phyloP scores from a whole-genome alignment of 306 rosid species.

The Gastrolobium bilobum region DNA sequence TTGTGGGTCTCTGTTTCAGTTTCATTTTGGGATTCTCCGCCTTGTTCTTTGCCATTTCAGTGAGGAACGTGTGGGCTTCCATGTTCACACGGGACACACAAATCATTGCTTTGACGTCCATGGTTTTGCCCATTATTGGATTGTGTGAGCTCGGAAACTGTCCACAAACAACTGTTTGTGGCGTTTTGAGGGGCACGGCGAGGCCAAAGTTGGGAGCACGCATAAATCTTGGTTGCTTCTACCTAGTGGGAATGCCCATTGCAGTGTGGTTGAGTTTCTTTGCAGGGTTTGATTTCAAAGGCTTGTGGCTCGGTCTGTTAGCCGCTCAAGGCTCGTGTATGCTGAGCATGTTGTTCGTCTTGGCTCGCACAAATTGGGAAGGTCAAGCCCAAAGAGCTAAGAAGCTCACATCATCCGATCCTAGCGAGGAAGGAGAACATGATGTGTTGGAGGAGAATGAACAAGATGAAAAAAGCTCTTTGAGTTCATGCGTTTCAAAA shows the following conservation, averaged over 20 bases:
- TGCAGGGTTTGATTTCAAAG: constrained; percentile 78
- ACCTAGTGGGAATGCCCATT: constrained; percentile 88
- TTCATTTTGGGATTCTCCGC: constrained; percentile 72
- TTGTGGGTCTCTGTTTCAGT: constrained; percentile 73
- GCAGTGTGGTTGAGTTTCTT: constrained; percentile 81
- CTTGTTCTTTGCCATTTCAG: constrained; percentile 64
- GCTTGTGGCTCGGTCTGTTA: constrained; percentile 86
- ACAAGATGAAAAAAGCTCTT: not conserved
- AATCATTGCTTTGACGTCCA: constrained; percentile 73
- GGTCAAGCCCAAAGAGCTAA: constrained; percentile 70
- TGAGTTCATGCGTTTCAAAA: not conserved
- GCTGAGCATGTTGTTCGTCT: constrained; percentile 70
- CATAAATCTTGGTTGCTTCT: constrained; percentile 84
- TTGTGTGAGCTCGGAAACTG: constrained; percentile 93
- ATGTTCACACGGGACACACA: constrained; percentile 80
- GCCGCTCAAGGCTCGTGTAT: constrained; percentile 87
- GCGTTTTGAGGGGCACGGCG: constrained; percentile 90
- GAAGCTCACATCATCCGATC: constrained; percentile 62
- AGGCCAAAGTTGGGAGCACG: constrained; percentile 88
- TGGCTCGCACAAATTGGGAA: constrained; percentile 84
- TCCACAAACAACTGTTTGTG: constrained; percentile 91
- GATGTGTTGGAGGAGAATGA: not conserved
- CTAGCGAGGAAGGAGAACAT: constrained; percentile 35
- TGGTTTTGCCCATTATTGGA: constrained; percentile 84
- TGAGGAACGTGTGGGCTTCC: constrained; percentile 76